Evolutionary conservation across 306 rosid genomes (phyloP), one percentile per base, ranked within the genome.

Genomic region (Benincasa hispida): DNA sequence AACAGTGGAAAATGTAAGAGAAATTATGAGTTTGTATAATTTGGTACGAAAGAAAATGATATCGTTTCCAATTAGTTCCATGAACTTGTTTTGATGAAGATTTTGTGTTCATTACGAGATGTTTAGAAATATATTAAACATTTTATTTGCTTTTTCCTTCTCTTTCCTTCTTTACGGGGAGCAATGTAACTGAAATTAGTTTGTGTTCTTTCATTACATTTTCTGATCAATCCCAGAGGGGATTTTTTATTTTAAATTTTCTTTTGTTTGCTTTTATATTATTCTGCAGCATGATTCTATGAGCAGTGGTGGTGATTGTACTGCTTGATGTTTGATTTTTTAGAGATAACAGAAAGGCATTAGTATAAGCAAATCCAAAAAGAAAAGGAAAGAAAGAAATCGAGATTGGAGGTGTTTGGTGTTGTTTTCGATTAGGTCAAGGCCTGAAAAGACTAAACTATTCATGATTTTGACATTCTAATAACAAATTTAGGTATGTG

Each of bases 151-250:
- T 47, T 70, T 41, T 70, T 47, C 6, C 6, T 70, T 70, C 55
- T 53, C 39, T 70, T 70, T 47, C 19, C 55, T 10, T 21, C 39
- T 70, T 72, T 14, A 41, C 22, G 15, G 56, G 37, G 14, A 70
- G 53, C 75, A 70, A 27, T 8, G 58, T 45, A 47, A 72, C 45
- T 72, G 76, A 72, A 72, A 50, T 47, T 72, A 72, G 76, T 50
- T 50, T 50, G 25, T 72, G 42, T 27, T 72, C 14, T 50, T 28
- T 48, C n/a, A 68, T 45, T 72, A 8, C 41, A 48, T 47, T 47
- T 48, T 18, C 17, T 72, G 59, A 72, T 72, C 18, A 72, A 72
- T 19, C 59, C 10, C 60, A 72, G 21, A 72, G 41, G 60, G 25
- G 0, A 9, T 5, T 72, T 72, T 72, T 47, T 27, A 60, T 2